These are phyloP conservation scores for Colletotrichum chrysophilum DNA, from an alignment of 2,329 filamentous ascomycete genomes.

Conservation along the genomic window DNA sequence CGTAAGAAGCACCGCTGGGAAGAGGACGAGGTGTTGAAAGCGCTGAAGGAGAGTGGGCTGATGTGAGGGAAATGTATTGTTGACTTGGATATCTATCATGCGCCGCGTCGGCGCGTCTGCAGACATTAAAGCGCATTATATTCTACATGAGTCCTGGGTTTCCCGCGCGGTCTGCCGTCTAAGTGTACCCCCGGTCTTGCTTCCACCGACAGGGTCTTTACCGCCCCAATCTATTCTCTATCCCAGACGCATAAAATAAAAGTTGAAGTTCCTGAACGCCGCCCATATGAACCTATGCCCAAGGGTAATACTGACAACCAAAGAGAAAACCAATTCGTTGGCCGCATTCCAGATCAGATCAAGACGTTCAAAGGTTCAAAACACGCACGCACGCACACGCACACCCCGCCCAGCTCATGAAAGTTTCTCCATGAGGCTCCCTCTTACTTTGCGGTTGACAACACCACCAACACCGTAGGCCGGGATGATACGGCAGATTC, in stretches of 20 bases:
- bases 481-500: constrained; percentile 85
- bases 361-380: background rate
- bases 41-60: constrained; percentile 48
- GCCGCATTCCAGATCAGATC: background rate
- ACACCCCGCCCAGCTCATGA: background rate
- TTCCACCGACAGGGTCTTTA: background rate
- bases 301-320: background rate
- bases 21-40: constrained; percentile 46
- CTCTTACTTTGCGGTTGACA: constrained; percentile 77
- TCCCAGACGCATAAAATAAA: background rate
- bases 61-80: constrained; percentile 23
- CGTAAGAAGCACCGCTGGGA: constrained; percentile 31
- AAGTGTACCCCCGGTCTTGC: background rate
- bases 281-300: constrained; percentile 15
- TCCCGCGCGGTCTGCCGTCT: background rate
- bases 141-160: constrained; percentile 16
- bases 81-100: constrained; percentile 12
- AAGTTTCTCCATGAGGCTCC: constrained; percentile 61
- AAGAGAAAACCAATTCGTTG: background rate
- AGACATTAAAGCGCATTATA: constrained; percentile 20
- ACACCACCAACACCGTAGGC: constrained; percentile 90
- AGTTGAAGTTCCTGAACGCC: constrained; percentile 3
- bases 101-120: background rate
- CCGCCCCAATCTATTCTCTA: background rate
- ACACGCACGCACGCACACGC: background rate